Evolutionary conservation across 2,329 filamentous ascomycete genomes (phyloP).

Genomic region (Neonectria ditissima): DNA sequence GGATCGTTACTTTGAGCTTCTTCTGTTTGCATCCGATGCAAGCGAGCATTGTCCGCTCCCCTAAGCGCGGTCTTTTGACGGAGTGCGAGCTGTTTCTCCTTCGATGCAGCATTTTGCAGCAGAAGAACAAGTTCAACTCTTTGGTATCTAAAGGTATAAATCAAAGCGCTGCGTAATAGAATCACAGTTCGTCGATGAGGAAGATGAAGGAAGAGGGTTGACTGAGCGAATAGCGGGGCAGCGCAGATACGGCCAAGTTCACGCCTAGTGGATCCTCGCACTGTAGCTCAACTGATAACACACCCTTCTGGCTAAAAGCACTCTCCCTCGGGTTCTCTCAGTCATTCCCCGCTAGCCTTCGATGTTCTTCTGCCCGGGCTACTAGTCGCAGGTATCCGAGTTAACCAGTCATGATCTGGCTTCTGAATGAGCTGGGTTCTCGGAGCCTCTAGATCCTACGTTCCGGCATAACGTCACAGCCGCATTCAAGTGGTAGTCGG

Average conservation of each 20-base stretch:
- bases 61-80: slow-evolving; percentile 26
- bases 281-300: background rate
- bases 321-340: background rate
- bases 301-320: background rate
- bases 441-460: no score
- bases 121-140: background rate
- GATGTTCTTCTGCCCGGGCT: no score
- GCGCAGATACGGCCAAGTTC: background rate
- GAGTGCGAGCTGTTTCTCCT: slow-evolving; percentile 23
- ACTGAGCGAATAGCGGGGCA: background rate
- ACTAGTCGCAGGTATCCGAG: no score
- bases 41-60: slow-evolving; percentile 31
- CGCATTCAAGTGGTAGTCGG: no score
- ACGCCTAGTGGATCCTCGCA: no score
- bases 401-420: no score
- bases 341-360: no score
- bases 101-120: slow-evolving; percentile 6
- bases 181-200: background rate
- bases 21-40: slow-evolving; percentile 35
- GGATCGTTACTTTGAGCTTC: slow-evolving; percentile 29
- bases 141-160: background rate
- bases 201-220: background rate
- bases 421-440: no score
- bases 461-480: no score
- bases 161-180: background rate